phyloP scores from a whole-genome alignment of 371 early-diverging fungal genomes.

The Apophysomyces sp. region DNA sequence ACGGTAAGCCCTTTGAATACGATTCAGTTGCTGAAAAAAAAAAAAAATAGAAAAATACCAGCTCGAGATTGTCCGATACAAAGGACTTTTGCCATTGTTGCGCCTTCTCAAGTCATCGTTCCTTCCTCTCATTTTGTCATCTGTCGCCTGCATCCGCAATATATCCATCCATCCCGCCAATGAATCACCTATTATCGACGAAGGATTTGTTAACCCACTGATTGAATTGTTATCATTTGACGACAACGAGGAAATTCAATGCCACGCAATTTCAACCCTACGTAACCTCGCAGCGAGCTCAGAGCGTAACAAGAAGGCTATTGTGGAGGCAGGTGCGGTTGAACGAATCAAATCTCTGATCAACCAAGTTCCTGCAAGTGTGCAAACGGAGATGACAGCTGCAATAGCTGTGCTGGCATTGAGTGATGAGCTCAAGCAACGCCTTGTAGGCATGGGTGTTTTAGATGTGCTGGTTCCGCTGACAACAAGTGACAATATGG shows the following conservation, averaged over 20 bases:
- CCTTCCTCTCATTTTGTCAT: constrained; percentile 78
- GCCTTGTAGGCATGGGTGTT: constrained; percentile 62
- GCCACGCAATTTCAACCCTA: constrained; percentile 85
- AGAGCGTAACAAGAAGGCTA: constrained; percentile 75
- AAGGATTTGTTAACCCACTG: constrained; percentile 78
- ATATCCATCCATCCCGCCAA: constrained; percentile 89
- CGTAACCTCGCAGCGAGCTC: constrained; percentile 87
- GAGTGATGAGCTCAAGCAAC: constrained; percentile 77
- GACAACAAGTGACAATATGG: constrained; percentile 63
- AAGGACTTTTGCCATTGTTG: constrained; percentile 75
- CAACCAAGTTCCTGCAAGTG: constrained; percentile 57
- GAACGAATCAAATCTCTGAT: constrained; percentile 72
- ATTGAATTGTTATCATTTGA: constrained; percentile 70
- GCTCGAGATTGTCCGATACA: constrained; percentile 77
- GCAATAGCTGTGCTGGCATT: constrained; percentile 84
- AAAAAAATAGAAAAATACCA: constrained; percentile 74
- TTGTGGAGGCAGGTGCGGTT: constrained; percentile 81
- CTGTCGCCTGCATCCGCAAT: constrained; percentile 93
- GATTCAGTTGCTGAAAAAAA: background rate
- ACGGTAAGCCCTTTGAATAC: constrained; percentile 34
- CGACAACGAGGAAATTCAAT: constrained; percentile 83
- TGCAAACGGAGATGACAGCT: constrained; percentile 87
- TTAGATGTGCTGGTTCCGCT: constrained; percentile 74
- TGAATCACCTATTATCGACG: constrained; percentile 83
- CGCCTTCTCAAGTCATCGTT: constrained; percentile 77